Base-by-base conservation (phyloP, 208 protist genomes). In the Strigomonas galati region DNA sequence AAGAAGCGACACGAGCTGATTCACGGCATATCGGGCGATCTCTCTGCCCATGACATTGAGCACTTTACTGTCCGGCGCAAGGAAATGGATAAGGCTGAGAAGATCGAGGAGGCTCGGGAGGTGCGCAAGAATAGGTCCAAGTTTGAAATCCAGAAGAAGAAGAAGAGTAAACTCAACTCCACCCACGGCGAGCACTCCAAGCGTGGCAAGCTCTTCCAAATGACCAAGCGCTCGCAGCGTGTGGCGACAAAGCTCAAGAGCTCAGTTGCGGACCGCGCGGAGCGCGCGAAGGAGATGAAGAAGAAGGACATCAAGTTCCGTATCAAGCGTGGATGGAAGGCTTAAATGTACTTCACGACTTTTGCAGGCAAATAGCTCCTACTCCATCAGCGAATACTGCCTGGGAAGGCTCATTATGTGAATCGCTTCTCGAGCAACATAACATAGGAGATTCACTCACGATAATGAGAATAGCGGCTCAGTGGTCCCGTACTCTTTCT, bases 291-390 rank as follows among this genome's bases (percentile, higher is more conserved):
- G 75, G 81, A 93, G 44, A 97, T 93, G 74, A 92, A 93, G 73
- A 94, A 94, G 84, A 97, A 94, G 78, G 82, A 94, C 62, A 84
- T 97, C 72, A 97, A 97, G 67, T 97, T 97, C 79, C 88, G 91
- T 73, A 97, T 97, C 61, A 82, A 89, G 51, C 88, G 91, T 40
- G 91, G 91, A 32, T 94, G 87, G 88, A 94, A 94, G 74, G 91
- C 91, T 27, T 97, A 85, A 67, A 49, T 67, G 26, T n/a, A n/a
- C n/a, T n/a, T n/a, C n/a, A n/a, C n/a, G n/a, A n/a, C n/a, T n/a
- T n/a, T n/a, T n/a, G n/a, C n/a, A n/a, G n/a, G n/a, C n/a, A n/a
- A n/a, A n/a, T n/a, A n/a, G n/a, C n/a, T n/a, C n/a, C n/a, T n/a
- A n/a, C n/a, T n/a, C n/a, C n/a, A n/a, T n/a, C n/a, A n/a, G n/a